phyloP scores from a whole-genome alignment of 495 filamentous ascomycete genomes.

The Hypoxylon intermedium region DNA sequence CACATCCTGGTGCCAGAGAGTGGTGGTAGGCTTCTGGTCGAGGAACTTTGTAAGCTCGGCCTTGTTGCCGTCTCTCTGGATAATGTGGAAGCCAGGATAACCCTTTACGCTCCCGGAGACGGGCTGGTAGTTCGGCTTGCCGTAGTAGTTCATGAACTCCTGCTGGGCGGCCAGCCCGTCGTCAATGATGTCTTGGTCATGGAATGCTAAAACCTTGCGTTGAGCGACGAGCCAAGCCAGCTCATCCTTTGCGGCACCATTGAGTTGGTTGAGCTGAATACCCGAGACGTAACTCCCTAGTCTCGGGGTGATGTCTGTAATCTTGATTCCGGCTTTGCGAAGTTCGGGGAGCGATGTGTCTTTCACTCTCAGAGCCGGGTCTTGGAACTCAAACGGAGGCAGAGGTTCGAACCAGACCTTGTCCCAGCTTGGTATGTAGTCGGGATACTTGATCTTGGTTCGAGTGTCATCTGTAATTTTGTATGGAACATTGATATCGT shows the following conservation, averaged over 20 bases:
- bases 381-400: background rate
- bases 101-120: no score
- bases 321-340: no score
- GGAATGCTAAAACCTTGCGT: slow-evolving; percentile 53
- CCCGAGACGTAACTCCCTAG: no score
- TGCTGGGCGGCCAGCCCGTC: no score
- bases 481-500: no score
- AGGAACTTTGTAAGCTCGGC: slow-evolving; percentile 31
- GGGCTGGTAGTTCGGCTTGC: slow-evolving; percentile 60
- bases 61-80: slow-evolving; percentile 48
- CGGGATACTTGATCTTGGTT: no score
- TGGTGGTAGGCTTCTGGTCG: slow-evolving; percentile 58
- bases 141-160: slow-evolving; percentile 64
- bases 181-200: slow-evolving; percentile 48
- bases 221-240: no score
- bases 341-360: slow-evolving; percentile 13
- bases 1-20: slow-evolving; percentile 50
- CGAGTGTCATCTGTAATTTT: no score
- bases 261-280: no score
- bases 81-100: slow-evolving; percentile 50
- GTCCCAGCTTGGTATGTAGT: no score
- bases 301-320: no score
- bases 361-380: background rate
- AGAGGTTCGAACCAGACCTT: background rate
- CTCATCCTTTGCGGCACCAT: no score